These are phyloP conservation scores for Mycosphaerella sp. DNA, from an alignment of 2,329 filamentous ascomycete species.

Conservation along the genomic window DNA sequence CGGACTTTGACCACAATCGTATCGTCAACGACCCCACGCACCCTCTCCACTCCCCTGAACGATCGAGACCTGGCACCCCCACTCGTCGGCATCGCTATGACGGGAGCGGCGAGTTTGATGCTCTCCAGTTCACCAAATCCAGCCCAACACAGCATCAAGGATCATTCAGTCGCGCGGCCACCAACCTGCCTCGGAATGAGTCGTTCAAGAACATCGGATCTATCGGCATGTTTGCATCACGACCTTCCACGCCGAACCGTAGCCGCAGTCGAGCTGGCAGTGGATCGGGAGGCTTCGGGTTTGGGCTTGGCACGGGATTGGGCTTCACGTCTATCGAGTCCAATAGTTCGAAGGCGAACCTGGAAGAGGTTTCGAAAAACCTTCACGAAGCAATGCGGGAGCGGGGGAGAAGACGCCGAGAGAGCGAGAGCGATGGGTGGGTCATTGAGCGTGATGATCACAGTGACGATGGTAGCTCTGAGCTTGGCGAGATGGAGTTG, in stretches of 20 bases:
- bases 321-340: constrained; percentile 43
- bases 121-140: constrained; percentile 25
- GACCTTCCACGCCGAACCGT: constrained; percentile 72
- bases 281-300: constrained; percentile 19
- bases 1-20: constrained; percentile 80
- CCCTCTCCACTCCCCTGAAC: constrained; percentile 25
- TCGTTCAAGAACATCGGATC: constrained; percentile 85
- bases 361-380: constrained; percentile 77
- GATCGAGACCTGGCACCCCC: constrained; percentile 26
- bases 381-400: constrained; percentile 80
- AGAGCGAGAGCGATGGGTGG: constrained; percentile 26
- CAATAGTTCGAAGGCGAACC: constrained; percentile 51
- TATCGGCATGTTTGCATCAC: constrained; percentile 83
- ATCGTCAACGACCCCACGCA: constrained; percentile 54
- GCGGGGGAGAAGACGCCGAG: constrained; percentile 57
- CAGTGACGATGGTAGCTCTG: constrained; percentile 15
- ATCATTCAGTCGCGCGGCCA: constrained; percentile 12
- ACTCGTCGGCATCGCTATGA: constrained; percentile 19
- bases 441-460: constrained; percentile 21
- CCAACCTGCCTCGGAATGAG: constrained; percentile 74
- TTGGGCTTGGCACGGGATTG: constrained; percentile 11
- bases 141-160: constrained; percentile 15
- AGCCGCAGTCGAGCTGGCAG: constrained; percentile 59
- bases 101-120: constrained; percentile 23
- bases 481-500: constrained; percentile 10